These are phyloP conservation scores for Colletotrichum sojae DNA, from an alignment of 2,329 filamentous ascomycete genomes.

Conservation along the genomic window DNA sequence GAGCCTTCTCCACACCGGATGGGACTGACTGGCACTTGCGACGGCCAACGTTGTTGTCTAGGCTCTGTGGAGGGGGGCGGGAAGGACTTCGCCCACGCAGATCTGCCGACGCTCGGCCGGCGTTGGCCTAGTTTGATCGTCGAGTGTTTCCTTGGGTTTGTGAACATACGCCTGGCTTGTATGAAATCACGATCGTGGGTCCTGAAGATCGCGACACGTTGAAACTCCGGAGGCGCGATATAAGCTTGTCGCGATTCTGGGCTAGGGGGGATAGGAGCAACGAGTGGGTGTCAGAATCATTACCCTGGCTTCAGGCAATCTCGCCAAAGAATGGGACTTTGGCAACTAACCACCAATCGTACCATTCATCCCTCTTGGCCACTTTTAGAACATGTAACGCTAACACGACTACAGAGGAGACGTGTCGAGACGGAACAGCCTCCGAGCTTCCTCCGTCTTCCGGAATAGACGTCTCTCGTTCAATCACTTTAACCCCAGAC, in stretches of 20 bases:
- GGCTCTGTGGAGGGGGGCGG: too few species aligned
- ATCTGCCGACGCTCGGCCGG: conserved; percentile 11
- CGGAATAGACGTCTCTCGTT: too few species aligned
- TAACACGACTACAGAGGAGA: too few species aligned
- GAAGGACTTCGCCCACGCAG: neutral
- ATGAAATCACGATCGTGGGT: too few species aligned
- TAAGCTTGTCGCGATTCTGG: neutral
- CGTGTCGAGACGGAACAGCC: too few species aligned
- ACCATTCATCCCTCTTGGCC: too few species aligned
- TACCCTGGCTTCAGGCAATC: neutral
- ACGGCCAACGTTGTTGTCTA: neutral
- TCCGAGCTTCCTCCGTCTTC: too few species aligned
- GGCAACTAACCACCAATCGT: neutral
- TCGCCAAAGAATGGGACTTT: neutral
- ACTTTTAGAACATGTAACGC: neutral
- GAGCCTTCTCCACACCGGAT: conserved; percentile 1
- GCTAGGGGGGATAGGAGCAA: neutral
- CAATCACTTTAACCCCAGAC: too few species aligned
- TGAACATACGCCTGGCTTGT: neutral
- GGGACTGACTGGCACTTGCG: conserved; percentile 3
- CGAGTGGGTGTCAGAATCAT: too few species aligned
- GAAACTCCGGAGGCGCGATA: neutral
- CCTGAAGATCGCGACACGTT: too few species aligned
- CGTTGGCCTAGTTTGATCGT: neutral
- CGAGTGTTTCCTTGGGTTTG: neutral